phyloP scores from a whole-genome alignment of 2,329 filamentous ascomycete species.

The Botrytis tulipae region DNA sequence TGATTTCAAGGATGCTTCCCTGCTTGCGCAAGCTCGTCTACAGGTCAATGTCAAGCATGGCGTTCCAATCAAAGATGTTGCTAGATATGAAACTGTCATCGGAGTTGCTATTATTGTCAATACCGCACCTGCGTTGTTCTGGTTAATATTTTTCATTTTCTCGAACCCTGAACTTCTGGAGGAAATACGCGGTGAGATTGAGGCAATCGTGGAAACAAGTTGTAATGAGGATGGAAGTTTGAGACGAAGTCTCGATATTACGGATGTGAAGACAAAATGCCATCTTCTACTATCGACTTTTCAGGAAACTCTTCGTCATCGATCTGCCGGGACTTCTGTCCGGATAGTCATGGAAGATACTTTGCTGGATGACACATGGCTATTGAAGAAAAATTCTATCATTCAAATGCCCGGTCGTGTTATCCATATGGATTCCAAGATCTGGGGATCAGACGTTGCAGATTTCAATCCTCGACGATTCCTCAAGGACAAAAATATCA shows the following conservation, averaged over 20 bases:
- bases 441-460: slow-evolving; percentile 39
- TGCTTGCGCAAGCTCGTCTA: slow-evolving; percentile 41
- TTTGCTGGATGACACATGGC: slow-evolving; percentile 37
- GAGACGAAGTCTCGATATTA: neutral
- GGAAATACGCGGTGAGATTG: slow-evolving; percentile 33
- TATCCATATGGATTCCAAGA: slow-evolving; percentile 35
- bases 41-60: slow-evolving; percentile 37
- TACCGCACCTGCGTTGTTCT: slow-evolving; percentile 38
- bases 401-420: slow-evolving; percentile 34
- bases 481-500: slow-evolving; percentile 23
- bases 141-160: slow-evolving; percentile 42
- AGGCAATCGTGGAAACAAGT: neutral
- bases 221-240: neutral
- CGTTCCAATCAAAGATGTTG: slow-evolving; percentile 31
- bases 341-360: slow-evolving; percentile 42
- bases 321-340: slow-evolving; percentile 41
- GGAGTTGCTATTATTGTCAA: slow-evolving; percentile 45
- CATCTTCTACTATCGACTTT: slow-evolving; percentile 43
- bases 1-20: slow-evolving; percentile 42
- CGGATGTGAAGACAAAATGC: slow-evolving; percentile 32
- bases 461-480: slow-evolving; percentile 41
- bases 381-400: slow-evolving; percentile 42
- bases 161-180: slow-evolving; percentile 37
- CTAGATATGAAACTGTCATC: slow-evolving; percentile 43
- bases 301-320: slow-evolving; percentile 43